phyloP scores from a whole-genome alignment of 352 stramenopile species.

The Blastocystis sp. region DNA sequence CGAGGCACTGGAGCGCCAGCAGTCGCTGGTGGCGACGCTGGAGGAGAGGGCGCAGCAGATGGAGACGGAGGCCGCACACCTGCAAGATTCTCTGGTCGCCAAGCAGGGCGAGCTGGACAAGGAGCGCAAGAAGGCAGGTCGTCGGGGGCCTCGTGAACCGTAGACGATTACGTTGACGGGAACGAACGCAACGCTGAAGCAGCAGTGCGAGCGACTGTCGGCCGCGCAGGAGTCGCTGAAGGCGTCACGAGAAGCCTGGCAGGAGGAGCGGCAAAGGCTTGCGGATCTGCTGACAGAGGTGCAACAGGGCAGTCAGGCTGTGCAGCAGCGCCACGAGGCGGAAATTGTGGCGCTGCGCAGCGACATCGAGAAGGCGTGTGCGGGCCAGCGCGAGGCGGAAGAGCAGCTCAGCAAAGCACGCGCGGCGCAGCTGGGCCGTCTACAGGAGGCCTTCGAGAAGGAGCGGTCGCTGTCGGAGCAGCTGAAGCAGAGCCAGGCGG shows the following conservation, averaged over 20 bases:
- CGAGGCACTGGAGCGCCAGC: not conserved
- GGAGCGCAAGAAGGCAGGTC: not conserved
- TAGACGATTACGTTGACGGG: slow-evolving; percentile 15
- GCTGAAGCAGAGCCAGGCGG: not conserved
- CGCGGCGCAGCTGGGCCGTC: not conserved
- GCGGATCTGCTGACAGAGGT: not conserved
- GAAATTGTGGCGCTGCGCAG: not conserved
- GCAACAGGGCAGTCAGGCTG: not conserved
- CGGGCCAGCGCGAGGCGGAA: not conserved
- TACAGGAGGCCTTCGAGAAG: slow-evolving; percentile 48
- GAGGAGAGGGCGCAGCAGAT: not conserved
- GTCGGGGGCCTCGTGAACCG: not conserved
- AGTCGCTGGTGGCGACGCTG: not conserved
- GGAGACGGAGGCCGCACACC: not conserved
- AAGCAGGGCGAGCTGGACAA: slow-evolving; percentile 9
- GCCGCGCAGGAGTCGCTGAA: not conserved
- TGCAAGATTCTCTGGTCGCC: not conserved
- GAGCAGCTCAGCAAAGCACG: not conserved
- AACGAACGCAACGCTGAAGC: not conserved
- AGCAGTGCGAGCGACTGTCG: not conserved
- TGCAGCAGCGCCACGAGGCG: not conserved
- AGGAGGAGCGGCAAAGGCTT: not conserved
- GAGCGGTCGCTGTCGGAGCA: slow-evolving; percentile 10
- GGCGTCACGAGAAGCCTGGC: not conserved
- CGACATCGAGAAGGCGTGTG: not conserved